Evolutionary conservation across 306 rosid species (phyloP), one percentile per base, ranked within the genome.

Genomic region (Prunus davidiana): DNA sequence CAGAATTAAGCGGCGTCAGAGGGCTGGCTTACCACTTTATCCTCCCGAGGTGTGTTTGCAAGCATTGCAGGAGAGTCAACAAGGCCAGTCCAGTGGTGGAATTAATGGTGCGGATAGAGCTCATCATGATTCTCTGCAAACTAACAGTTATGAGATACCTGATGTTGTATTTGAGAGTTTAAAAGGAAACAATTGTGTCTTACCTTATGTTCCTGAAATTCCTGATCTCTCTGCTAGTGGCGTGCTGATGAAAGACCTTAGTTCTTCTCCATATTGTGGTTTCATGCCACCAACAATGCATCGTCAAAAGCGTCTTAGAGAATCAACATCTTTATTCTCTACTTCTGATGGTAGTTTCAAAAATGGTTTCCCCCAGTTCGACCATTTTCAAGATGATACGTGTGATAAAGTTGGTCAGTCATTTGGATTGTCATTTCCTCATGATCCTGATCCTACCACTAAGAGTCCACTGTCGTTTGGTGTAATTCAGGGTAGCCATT

Each of bases 11-110:
- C 86, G 98, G 76, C 89, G 91, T 61, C 93, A 91, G 73, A 89
- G 99, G 72, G 96, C 97, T 81, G 98, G 98, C 70, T 86, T 92
- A 78, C 93, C 99, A 69, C 87, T 96, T 70, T 92, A 96, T 84
- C 99, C 98, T 60, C 89, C 93, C n/a, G 98, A 89, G 69, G 77
- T 96, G 78, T 77, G 86, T 82, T 50, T 85, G 76, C 87, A 81
- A 82, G 87, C 85, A 67, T 70, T 69, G 14, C 91, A 89, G 75
- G 89, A 81, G 77, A 82, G 71, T 78, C 96, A 84, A 34, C 84
- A 69, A 73, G 84, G 75, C 75, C 91, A 78, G 75, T 82, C 74
- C 81, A 32, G 82, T 46, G 85, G 76, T 69, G 90, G 86, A 73
- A 73, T 80, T 75, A 71, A 80, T 79, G 71, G 74, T 75, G 85